Evolutionary conservation across 306 rosid species (phyloP).

Genomic region (Arachis stenosperma): DNA sequence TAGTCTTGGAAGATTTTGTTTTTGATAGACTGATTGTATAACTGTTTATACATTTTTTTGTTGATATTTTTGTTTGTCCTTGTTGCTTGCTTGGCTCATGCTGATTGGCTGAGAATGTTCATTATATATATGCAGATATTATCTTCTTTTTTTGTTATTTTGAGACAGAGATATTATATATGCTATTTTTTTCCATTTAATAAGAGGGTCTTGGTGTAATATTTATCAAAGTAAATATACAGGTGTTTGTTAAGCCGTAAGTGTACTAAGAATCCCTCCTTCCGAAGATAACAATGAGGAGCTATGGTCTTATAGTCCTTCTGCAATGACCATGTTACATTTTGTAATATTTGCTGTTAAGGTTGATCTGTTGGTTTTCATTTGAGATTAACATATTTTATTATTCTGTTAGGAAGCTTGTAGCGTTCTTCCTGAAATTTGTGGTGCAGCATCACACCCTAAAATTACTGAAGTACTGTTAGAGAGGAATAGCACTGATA

Average conservation of each 20-base stretch:
- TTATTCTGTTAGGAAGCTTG: conserved; percentile 81
- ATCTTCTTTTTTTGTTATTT: conserved; percentile 9
- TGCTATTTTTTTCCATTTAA: conserved; percentile 5
- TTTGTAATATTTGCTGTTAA: background rate
- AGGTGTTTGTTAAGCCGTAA: background rate
- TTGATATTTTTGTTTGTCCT: conserved; percentile 20
- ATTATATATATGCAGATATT: conserved; percentile 13
- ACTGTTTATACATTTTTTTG: background rate
- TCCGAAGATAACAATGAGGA: conserved; percentile 1
- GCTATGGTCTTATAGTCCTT: conserved; percentile 5
- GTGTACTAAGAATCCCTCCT: conserved; percentile 4
- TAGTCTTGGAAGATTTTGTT: conserved; percentile 34
- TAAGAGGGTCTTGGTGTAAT: background rate
- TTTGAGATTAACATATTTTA: conserved; percentile 39
- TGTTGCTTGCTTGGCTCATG: conserved; percentile 17
- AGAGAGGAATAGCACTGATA: conserved; percentile 87
- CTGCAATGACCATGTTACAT: too few species aligned
- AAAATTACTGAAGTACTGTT: conserved; percentile 92
- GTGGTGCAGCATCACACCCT: conserved; percentile 78
- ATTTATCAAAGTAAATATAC: conserved; percentile 2
- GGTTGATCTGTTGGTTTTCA: background rate
- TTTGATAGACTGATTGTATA: conserved; percentile 20
- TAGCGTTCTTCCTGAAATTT: conserved; percentile 29
- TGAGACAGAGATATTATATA: conserved; percentile 1
- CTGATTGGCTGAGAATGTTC: conserved; percentile 6